These are phyloP conservation scores for Salix udensis DNA, from an alignment of 345 rosid genomes.

Conservation along the genomic window DNA sequence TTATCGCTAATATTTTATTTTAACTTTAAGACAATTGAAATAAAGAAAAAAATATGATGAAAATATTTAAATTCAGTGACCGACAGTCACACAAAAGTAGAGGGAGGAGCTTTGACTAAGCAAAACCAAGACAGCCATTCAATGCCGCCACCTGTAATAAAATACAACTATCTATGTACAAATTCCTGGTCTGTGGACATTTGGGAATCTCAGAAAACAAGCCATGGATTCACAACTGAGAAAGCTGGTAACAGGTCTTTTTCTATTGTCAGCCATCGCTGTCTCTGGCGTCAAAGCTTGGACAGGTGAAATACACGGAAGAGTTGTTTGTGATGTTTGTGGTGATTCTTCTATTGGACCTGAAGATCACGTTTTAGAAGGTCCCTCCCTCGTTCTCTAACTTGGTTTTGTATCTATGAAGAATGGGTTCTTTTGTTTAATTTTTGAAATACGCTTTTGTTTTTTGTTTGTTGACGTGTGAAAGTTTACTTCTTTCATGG, in stretches of 20 bases:
- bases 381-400: constrained; percentile 21
- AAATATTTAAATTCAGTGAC: too few species aligned
- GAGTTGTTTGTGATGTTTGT: constrained; percentile 92
- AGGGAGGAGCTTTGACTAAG: too few species aligned
- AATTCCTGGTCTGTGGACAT: neutral
- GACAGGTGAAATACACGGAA: constrained; percentile 91
- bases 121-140: neutral
- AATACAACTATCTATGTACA: neutral
- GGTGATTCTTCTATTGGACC: constrained; percentile 89
- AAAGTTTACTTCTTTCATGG: neutral
- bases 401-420: neutral
- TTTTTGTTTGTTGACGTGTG: neutral
- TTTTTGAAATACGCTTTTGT: neutral
- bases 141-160: neutral
- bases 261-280: constrained; percentile 25
- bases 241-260: constrained; percentile 33
- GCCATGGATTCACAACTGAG: constrained; percentile 38
- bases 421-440: neutral
- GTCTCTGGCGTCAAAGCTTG: constrained; percentile 53
- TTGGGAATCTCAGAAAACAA: neutral
- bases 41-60: too few species aligned
- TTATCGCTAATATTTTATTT: too few species aligned
- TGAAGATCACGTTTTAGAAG: constrained; percentile 89
- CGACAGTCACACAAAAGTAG: too few species aligned
- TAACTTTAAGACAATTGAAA: too few species aligned